Evolutionary conservation across 306 rosid genomes (phyloP), one percentile per base, ranked within the genome.

Genomic region (Phaseolus lunatus): DNA sequence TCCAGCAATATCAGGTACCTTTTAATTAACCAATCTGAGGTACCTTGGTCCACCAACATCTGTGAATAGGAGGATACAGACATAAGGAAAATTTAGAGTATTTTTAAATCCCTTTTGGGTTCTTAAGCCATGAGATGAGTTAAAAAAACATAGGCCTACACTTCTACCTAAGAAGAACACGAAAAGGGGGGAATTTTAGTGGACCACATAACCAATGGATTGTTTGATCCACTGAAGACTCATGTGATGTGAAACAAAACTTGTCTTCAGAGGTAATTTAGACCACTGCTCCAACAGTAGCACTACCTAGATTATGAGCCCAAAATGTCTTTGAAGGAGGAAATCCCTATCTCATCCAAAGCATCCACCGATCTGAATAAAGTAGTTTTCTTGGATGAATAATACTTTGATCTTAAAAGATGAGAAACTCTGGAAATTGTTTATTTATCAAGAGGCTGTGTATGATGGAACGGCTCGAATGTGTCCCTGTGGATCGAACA

Each of bases 281-380:
- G 39, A 22, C 13, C 24, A 29, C 16, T 35, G 65, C 39, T 18
- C 15, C 20, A 44, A 20, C 50, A 33, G 63, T 62, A 35, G 66
- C 67, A 72, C 77, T 3, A 48, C 70, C n/a, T 27, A 27, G 70
- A 19, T 3, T 48, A 58, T 29, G 39, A 62, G 61, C 78, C 58
- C 58, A 43, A 74, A 41, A 57, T 26, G 47, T 44, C 7, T 56
- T 39, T 23, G 13, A 31, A 48, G 37, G 61, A 13, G 35, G 24
- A 62, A 61, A 3, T n/a, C 33, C 62, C 50, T 62, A 23, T 75
- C 65, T 31, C 72, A 48, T 53, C 37, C 45, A 45, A 61, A 59
- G 20, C 31, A 37, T 43, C 31, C 29, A 26, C 67, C 26, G 11
- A 22, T 7, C 57, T 16, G 44, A 11, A 18, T 9, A 37, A 56